These are phyloP conservation scores for Penicillium sp. DNA, from an alignment of 2,329 filamentous ascomycete genomes.

Conservation along the genomic window DNA sequence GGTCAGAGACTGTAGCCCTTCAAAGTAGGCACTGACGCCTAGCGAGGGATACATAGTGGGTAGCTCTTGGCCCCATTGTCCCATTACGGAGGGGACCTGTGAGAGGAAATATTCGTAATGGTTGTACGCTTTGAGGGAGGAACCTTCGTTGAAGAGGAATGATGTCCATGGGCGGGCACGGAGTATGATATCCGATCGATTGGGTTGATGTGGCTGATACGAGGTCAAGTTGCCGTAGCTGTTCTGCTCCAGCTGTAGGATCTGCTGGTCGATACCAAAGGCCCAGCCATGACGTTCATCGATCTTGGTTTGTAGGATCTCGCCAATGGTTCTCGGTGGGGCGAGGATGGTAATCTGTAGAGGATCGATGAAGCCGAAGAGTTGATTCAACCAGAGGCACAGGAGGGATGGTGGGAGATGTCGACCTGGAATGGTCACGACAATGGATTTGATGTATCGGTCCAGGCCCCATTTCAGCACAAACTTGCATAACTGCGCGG, in stretches of 20 bases:
- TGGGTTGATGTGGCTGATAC: not conserved
- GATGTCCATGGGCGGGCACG: slow-evolving; percentile 61
- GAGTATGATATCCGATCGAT: not conserved
- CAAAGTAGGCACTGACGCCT: slow-evolving; percentile 48
- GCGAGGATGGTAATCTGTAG: slow-evolving; percentile 60
- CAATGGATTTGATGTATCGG: slow-evolving; percentile 51
- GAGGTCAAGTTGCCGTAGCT: not conserved
- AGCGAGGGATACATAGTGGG: slow-evolving; percentile 1
- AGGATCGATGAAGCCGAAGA: slow-evolving; percentile 59
- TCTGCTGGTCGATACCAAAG: slow-evolving; percentile 65
- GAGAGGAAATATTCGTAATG: slow-evolving; percentile 72
- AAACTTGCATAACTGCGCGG: slow-evolving; percentile 42
- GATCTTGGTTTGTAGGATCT: slow-evolving; percentile 60
- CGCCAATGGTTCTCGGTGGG: slow-evolving; percentile 63
- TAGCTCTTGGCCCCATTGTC: slow-evolving; percentile 40
- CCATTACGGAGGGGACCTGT: slow-evolving; percentile 63
- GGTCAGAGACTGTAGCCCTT: slow-evolving; percentile 45
- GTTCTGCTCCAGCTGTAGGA: slow-evolving; percentile 52
- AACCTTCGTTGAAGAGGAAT: slow-evolving; percentile 72
- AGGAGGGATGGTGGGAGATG: slow-evolving; percentile 21
- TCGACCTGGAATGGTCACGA: slow-evolving; percentile 46
- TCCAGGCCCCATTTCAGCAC: slow-evolving; percentile 34
- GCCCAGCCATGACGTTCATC: slow-evolving; percentile 63
- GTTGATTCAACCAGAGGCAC: slow-evolving; percentile 55
- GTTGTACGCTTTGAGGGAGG: slow-evolving; percentile 69